Evolutionary conservation across 352 stramenopile genomes (phyloP).

Genomic region (Peronospora tabacina): DNA sequence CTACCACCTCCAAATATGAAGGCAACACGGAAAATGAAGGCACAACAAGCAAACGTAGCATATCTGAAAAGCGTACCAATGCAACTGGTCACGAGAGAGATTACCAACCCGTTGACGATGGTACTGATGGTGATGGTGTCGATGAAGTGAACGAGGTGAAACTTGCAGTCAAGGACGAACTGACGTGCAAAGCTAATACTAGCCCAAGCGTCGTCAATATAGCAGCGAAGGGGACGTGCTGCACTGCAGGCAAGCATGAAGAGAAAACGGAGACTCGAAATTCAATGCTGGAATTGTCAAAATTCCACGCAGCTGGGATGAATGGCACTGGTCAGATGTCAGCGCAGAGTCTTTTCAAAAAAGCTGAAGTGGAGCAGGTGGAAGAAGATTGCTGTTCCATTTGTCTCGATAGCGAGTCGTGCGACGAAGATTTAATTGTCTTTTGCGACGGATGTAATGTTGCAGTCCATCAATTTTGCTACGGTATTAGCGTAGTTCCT

Average conservation of each 20-base stretch:
- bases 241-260: neutral
- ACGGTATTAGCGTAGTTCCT: slow-evolving; percentile 61
- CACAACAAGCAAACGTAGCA: slow-evolving; percentile 1
- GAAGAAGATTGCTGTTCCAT: slow-evolving; percentile 53
- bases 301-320: neutral
- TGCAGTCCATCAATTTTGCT: slow-evolving; percentile 87
- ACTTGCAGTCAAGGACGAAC: slow-evolving; percentile 2
- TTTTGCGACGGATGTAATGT: slow-evolving; percentile 87
- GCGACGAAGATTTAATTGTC: slow-evolving; percentile 85
- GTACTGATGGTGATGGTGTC: slow-evolving; percentile 22
- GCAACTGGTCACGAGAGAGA: neutral
- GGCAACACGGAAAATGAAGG: too few relatives aligned
- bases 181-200: neutral
- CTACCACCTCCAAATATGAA: neutral
- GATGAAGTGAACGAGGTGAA: slow-evolving; percentile 11
- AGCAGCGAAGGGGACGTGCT: neutral
- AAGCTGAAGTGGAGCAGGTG: slow-evolving; percentile 13
- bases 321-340: neutral
- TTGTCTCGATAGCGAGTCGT: slow-evolving; percentile 73
- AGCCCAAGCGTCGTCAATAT: slow-evolving; percentile 8
- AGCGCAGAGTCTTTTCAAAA: slow-evolving; percentile 5
- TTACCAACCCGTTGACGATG: slow-evolving; percentile 13
- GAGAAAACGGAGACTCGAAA: slow-evolving; percentile 1
- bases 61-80: neutral
- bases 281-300: neutral